Evolutionary conservation across 1,284 basidiomycete genomes (phyloP).

Genomic region (Cerrena zonata): DNA sequence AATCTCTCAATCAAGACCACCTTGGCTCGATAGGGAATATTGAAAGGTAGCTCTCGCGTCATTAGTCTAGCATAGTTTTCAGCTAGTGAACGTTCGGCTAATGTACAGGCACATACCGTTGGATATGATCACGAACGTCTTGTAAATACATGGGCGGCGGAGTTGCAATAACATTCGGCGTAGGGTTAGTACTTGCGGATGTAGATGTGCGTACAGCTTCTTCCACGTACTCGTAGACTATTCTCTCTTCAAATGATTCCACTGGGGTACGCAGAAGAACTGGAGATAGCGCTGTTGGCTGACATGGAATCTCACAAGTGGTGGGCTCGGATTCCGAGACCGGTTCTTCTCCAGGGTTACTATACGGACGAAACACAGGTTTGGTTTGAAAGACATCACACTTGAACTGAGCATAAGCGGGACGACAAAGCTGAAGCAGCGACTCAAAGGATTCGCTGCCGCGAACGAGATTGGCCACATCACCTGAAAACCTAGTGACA

Average conservation of each 20-base stretch:
- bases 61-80: conserved; percentile 1
- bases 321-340: background rate
- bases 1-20: conserved; percentile 5
- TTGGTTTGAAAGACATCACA: background rate
- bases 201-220: background rate
- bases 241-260: background rate
- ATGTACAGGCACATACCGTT: background rate
- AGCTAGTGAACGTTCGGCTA: background rate
- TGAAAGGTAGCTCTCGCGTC: conserved; percentile 7
- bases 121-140: conserved; percentile 2
- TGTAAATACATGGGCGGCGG: conserved; percentile 1
- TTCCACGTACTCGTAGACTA: background rate
- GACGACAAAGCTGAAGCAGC: conserved; percentile 5
- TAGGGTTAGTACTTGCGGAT: background rate
- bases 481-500: conserved; percentile 2
- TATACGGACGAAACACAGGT: conserved; percentile 3
- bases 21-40: conserved; percentile 8
- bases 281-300: no score
- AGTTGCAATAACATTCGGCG: no score
- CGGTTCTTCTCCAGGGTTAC: background rate
- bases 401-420: conserved; percentile 8
- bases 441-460: conserved; percentile 3
- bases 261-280: no score
- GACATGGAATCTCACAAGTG: no score
- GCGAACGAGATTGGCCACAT: conserved; percentile 4